Conservation (phyloP, 1,139 yeast species). For the Taphrina confusa region DNA sequence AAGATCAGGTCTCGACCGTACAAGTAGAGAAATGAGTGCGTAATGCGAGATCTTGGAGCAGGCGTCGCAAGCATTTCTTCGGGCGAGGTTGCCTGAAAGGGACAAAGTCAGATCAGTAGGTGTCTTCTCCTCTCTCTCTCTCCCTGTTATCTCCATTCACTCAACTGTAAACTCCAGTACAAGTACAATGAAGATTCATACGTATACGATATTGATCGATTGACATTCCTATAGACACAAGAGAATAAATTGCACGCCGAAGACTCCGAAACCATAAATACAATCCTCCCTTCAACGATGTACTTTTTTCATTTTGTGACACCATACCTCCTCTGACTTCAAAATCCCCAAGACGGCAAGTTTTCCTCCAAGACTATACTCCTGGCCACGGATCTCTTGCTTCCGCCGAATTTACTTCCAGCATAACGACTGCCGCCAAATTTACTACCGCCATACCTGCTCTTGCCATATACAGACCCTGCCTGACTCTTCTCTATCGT, state of each 20-base stretch:
- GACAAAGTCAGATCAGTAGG: no score
- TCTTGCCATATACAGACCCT: conserved; percentile 26
- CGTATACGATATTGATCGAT: no score
- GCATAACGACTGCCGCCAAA: conserved; percentile 29
- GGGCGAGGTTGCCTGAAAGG: not conserved
- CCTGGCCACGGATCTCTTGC: conserved; percentile 26
- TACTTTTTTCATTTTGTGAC: no score
- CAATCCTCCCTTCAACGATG: no score
- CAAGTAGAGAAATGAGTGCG: conserved; percentile 9
- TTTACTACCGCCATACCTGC: conserved; percentile 26
- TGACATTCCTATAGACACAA: no score
- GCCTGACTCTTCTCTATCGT: conserved; percentile 33
- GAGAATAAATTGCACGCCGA: conserved; percentile 4
- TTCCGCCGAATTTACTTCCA: conserved; percentile 32
- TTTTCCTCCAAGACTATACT: conserved; percentile 28
- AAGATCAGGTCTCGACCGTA: no score
- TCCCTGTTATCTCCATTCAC: no score
- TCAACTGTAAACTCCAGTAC: no score
- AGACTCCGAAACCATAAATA: not conserved
- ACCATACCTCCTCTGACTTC: no score
- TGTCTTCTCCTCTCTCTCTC: no score
- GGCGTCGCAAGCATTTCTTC: conserved; percentile 2
- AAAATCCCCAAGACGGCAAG: conserved; percentile 31
- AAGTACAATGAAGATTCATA: no score
- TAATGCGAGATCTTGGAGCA: conserved; percentile 3